These are phyloP conservation scores for Torulaspora globosa DNA, from an alignment of 1,139 yeast species.

Conservation along the genomic window DNA sequence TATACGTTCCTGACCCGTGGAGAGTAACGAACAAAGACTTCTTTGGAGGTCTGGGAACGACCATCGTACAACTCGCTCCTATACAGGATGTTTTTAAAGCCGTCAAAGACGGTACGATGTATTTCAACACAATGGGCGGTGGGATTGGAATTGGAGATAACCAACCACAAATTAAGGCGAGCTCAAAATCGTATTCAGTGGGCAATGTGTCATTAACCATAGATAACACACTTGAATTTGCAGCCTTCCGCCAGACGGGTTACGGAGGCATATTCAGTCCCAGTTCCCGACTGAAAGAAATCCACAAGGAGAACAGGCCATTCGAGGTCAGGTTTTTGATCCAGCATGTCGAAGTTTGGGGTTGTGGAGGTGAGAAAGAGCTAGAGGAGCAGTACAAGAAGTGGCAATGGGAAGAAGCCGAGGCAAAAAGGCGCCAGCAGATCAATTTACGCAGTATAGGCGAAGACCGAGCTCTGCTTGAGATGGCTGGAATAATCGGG, in stretches of 20 bases:
- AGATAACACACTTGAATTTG: constrained; percentile 76
- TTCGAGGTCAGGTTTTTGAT: constrained; percentile 71
- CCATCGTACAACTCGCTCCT: constrained; percentile 64
- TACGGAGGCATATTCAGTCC: constrained; percentile 47
- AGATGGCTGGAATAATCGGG: constrained; percentile 88
- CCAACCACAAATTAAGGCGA: constrained; percentile 54
- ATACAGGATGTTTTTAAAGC: constrained; percentile 51
- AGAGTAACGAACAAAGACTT: constrained; percentile 61
- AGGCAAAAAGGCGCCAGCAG: constrained; percentile 71
- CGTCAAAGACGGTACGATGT: constrained; percentile 41
- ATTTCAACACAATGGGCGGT: constrained; percentile 65
- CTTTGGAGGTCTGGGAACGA: constrained; percentile 59
- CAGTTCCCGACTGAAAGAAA: constrained; percentile 26
- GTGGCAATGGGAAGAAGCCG: constrained; percentile 91
- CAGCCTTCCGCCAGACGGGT: constrained; percentile 67
- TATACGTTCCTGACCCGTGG: constrained; percentile 71
- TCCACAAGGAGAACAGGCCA: constrained; percentile 23
- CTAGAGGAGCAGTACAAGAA: constrained; percentile 67
- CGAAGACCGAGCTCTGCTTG: constrained; percentile 82
- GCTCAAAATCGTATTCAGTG: constrained; percentile 42
- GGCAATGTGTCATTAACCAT: constrained; percentile 79
- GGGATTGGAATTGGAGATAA: constrained; percentile 78
- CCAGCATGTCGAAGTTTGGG: constrained; percentile 85
- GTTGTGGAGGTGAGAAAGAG: constrained; percentile 75
- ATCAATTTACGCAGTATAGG: constrained; percentile 63